Conservation (phyloP, 1,284 basidiomycete genomes). For the Fomes fomentarius region DNA sequence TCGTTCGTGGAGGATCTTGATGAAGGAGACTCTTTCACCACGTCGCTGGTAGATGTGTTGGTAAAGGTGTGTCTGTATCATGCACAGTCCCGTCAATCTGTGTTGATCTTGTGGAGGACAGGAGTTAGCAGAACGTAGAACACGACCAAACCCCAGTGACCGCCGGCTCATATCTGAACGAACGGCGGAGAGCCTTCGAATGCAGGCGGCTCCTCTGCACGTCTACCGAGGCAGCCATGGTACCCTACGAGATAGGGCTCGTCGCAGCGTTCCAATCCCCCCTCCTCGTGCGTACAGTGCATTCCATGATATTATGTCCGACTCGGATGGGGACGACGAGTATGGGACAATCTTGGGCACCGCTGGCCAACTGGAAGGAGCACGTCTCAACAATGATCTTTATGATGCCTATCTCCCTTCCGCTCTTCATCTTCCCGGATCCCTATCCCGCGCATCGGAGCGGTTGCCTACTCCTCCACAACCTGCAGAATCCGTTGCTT, state of each 20-base stretch:
- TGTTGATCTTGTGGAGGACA: conserved; percentile 29
- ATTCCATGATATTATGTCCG: conserved; percentile 51
- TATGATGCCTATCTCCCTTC: conserved; percentile 38
- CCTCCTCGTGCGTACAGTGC: conserved; percentile 46
- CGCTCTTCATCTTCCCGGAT: conserved; percentile 19
- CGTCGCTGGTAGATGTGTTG: conserved; percentile 67
- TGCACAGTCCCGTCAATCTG: background rate
- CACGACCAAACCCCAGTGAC: conserved; percentile 52
- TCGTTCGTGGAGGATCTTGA: conserved; percentile 72
- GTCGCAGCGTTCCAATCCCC: conserved; percentile 15
- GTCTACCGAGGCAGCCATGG: conserved; percentile 49
- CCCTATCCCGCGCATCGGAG: conserved; percentile 12
- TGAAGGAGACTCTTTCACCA: conserved; percentile 73
- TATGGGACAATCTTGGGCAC: conserved; percentile 47
- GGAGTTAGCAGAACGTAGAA: conserved; percentile 74
- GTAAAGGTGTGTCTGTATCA: conserved; percentile 61
- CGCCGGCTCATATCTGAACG: conserved; percentile 63
- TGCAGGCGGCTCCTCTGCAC: conserved; percentile 53
- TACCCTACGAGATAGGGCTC: conserved; percentile 7
- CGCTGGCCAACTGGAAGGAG: conserved; percentile 48
- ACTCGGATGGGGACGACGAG: conserved; percentile 58
- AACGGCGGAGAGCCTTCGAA: conserved; percentile 61
- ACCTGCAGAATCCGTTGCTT: conserved; percentile 11
- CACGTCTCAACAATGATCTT: conserved; percentile 56
- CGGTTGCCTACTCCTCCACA: conserved; percentile 20